Evolutionary conservation across 116 monocot species (phyloP).

Genomic region (Papilionanthe hybrid): DNA sequence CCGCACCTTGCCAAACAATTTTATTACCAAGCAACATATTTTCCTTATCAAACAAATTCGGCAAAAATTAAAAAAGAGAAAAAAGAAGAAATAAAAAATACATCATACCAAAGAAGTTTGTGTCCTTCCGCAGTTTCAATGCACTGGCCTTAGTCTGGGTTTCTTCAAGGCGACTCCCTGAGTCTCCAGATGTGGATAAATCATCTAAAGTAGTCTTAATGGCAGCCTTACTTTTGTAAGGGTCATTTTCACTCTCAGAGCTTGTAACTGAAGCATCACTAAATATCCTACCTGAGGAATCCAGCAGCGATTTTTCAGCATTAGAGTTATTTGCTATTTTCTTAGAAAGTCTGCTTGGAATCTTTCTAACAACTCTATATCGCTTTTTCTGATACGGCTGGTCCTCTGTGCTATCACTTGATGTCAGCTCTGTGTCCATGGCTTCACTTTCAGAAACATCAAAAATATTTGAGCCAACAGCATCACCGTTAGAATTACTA

Average conservation of each 20-base stretch:
- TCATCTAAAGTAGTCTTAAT: constrained; percentile 10
- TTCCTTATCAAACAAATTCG: not conserved
- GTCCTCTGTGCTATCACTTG: constrained; percentile 45
- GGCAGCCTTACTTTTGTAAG: constrained; percentile 10
- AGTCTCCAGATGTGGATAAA: constrained; percentile 18
- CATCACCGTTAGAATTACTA: not conserved
- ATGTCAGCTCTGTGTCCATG: constrained; percentile 18
- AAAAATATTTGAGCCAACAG: constrained; percentile 5
- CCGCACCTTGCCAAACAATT: not conserved
- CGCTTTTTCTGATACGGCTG: constrained; percentile 11
- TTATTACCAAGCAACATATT: not conserved
- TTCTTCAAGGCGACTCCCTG: constrained; percentile 17
- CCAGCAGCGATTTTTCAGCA: constrained; percentile 13
- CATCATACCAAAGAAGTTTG: constrained; percentile 2
- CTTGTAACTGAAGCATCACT: constrained; percentile 24
- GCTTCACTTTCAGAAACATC: constrained; percentile 12
- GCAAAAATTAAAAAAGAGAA: not conserved
- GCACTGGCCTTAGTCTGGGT: constrained; percentile 7
- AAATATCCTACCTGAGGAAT: constrained; percentile 24
- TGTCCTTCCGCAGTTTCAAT: not conserved
- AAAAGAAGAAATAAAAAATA: not conserved
- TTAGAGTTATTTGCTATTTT: constrained; percentile 11
- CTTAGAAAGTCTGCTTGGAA: constrained; percentile 19
- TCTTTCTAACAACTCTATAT: constrained; percentile 46
- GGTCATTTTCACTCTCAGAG: constrained; percentile 28